Percentiles rank a stretch among this genome's conserved stretches.
phyloP scores from a whole-genome alignment of 257 asterid genomes.

The Solanum clarkiae region DNA sequence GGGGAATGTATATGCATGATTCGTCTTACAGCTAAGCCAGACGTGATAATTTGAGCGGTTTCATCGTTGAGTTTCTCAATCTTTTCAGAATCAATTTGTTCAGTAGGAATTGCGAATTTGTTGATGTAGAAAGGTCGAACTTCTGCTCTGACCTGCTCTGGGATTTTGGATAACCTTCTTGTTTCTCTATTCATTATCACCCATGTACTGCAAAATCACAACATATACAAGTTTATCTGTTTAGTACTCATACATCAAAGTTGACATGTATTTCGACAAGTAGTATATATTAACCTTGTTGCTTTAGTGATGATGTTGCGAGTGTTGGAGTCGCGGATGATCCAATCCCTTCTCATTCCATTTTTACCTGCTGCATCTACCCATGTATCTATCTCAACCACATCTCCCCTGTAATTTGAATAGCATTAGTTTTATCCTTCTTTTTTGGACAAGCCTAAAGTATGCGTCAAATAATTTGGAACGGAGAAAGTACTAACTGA shows the following conservation, averaged over 20 bases:
- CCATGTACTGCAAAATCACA: conserved; percentile 49
- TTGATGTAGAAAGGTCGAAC: conserved; percentile 56
- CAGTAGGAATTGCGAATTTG: conserved; percentile 30
- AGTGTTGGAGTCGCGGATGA: conserved; percentile 54
- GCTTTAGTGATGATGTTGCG: conserved; percentile 61
- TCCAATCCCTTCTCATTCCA: conserved; percentile 89
- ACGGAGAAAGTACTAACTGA: no score
- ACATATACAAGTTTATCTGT: not conserved
- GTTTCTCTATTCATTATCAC: conserved; percentile 85
- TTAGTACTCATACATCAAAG: not conserved
- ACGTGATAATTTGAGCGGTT: conserved; percentile 38
- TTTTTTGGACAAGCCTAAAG: not conserved
- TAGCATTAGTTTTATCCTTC: not conserved
- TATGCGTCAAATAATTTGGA: no score
- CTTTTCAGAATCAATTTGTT: conserved; percentile 33
- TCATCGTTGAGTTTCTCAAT: conserved; percentile 57
- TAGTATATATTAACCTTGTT: conserved; percentile 31
- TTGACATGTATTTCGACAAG: not conserved
- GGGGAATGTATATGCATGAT: not conserved
- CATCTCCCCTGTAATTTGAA: conserved; percentile 53
- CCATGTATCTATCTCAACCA: conserved; percentile 89
- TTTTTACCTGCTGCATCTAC: conserved; percentile 87
- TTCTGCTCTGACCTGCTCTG: conserved; percentile 63
- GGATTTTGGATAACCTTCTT: conserved; percentile 68
- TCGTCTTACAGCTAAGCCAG: conserved; percentile 58